phyloP scores from a whole-genome alignment of 1,284 basidiomycete genomes.

The Tetrapyrgos nigripes region DNA sequence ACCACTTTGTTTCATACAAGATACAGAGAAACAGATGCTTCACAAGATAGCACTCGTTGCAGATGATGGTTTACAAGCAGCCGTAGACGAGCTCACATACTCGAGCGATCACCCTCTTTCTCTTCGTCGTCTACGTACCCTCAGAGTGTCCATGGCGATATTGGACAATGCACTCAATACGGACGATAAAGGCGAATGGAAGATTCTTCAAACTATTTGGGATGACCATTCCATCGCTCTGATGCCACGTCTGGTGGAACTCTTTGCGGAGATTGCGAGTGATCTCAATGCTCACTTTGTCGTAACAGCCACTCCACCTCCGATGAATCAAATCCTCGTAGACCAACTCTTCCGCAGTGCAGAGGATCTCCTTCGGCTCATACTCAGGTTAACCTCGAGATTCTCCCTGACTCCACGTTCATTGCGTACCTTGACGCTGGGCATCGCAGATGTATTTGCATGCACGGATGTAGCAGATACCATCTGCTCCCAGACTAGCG shows the following conservation, averaged over 20 bases:
- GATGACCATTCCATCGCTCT: constrained; percentile 61
- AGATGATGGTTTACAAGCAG: constrained; percentile 68
- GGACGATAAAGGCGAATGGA: constrained; percentile 57
- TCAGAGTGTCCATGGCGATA: constrained; percentile 68
- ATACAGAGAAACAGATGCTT: constrained; percentile 62
- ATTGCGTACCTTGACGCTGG: constrained; percentile 47
- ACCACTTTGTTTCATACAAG: constrained; percentile 64
- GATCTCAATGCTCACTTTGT: constrained; percentile 62
- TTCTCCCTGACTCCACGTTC: constrained; percentile 58
- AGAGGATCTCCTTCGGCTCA: constrained; percentile 58
- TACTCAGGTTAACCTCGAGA: constrained; percentile 49
- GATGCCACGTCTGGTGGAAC: constrained; percentile 57
- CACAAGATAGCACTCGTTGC: constrained; percentile 65
- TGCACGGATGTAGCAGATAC: constrained; percentile 57
- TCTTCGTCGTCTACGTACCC: constrained; percentile 54
- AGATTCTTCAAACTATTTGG: constrained; percentile 63
- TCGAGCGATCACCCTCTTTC: constrained; percentile 57
- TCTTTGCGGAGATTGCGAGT: constrained; percentile 51
- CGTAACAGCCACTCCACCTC: constrained; percentile 36
- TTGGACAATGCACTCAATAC: constrained; percentile 55
- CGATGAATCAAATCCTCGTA: constrained; percentile 47
- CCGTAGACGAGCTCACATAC: constrained; percentile 63
- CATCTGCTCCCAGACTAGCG: constrained; percentile 45
- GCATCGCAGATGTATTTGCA: constrained; percentile 60
- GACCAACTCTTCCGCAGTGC: constrained; percentile 61